Conservation (phyloP, 345 rosid genomes). For the Crucihimalaya himalaica region DNA sequence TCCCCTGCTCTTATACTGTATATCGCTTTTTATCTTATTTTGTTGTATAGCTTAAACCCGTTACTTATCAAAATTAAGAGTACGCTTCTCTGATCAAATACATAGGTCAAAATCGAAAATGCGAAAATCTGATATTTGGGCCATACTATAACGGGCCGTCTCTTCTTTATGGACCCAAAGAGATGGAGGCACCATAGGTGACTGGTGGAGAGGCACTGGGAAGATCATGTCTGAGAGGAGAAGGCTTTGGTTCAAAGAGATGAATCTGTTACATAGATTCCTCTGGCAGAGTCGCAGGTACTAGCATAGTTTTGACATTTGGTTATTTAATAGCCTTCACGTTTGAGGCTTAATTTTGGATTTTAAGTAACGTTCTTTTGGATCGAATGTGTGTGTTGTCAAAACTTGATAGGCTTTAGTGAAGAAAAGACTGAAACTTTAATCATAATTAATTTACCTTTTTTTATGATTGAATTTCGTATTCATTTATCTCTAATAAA, state of each 20-base stretch:
- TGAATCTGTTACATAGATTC: neutral
- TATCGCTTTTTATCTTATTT: too few relatives aligned
- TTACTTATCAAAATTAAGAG: too few relatives aligned
- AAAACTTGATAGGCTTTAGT: neutral
- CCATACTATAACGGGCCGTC: neutral
- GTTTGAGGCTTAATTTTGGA: neutral
- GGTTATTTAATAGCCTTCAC: neutral
- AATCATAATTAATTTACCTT: neutral
- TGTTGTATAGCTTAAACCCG: too few relatives aligned
- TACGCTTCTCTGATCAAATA: too few relatives aligned
- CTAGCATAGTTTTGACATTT: neutral
- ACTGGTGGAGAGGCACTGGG: too few relatives aligned
- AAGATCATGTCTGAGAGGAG: neutral
- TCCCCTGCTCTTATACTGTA: too few relatives aligned
- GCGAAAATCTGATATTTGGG: too few relatives aligned
- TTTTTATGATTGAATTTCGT: neutral
- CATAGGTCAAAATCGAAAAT: too few relatives aligned
- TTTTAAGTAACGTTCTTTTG: neutral
- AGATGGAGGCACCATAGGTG: neutral
- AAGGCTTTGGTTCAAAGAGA: neutral
- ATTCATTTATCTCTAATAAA: too few relatives aligned
- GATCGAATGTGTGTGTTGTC: neutral
- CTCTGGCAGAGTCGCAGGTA: neutral
- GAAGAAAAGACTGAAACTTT: neutral
- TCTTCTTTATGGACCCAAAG: neutral